Base-by-base conservation (phyloP, 1,284 basidiomycete genomes). In the Naganishia albida region DNA sequence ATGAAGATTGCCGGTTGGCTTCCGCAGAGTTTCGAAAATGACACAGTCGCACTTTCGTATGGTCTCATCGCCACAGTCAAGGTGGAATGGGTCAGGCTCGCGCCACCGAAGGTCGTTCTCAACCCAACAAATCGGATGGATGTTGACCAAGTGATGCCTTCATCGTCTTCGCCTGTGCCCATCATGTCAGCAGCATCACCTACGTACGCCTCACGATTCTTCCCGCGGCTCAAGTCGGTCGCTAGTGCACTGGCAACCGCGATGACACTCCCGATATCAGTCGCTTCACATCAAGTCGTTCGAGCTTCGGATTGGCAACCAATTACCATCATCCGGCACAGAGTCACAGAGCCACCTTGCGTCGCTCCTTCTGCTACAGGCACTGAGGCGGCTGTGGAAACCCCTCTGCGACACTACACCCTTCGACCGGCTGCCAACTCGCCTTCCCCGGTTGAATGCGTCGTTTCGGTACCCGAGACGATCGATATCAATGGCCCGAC, bases 1-100 rank as follows among this genome's bases (percentile, higher is more conserved):
- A 62, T 79, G 8, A 70, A 71, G 8, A 62, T 79, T 3, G 77
- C 78, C 1, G 78, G 77, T 2, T 79, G 78, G 78, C 66, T 79
- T 10, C 78, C 78, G 2, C 72, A 74, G 0, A 69, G 72, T 2
- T 72, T 74, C 55, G 30, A 55, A 10, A 68, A 72, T 2, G 63
- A 63, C 7, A 69, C 72, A 65, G 71, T 74, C 1, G 63, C 63
- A 3, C 72, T 71, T 7, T 50, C 66, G 0, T 78, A 77, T 62
- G 78, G 78, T 7, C 54, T 72, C 23, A 54, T 72, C 2, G 72
- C 70, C 0, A 48, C 68, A 7, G 70, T 67, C 7, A 69, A 43
- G 15, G 46, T 77, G 12, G 74, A 70, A 8, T 79, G 78, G 78
- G 63, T 64, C 2, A 38, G 53, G n/a, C 26, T 28, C 10, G 49